A percentile compares a stretch with the other conserved stretches of the same genome.
phyloP scores from a whole-genome alignment of 306 rosid genomes.

The Glycine latifolia region DNA sequence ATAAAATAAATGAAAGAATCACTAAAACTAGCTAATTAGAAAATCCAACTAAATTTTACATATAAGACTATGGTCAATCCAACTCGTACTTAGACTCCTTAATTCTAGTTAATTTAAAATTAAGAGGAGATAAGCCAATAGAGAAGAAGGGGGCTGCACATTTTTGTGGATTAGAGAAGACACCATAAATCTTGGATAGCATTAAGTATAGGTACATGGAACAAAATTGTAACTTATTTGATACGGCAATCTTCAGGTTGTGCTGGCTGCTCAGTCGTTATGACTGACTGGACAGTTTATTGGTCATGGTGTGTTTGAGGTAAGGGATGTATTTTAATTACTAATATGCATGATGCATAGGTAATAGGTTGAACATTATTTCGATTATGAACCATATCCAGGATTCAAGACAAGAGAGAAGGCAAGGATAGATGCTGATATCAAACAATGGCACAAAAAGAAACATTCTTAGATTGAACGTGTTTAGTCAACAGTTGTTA shows the following conservation, averaged over 20 bases:
- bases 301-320: conserved; percentile 96
- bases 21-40: too few species aligned
- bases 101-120: too few species aligned
- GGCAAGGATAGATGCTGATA: conserved; percentile 62
- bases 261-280: conserved; percentile 74
- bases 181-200: too few species aligned
- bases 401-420: conserved; percentile 72
- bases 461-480: conserved; percentile 17
- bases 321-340: conserved; percentile 41
- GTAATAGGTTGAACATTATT: conserved; percentile 45
- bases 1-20: too few species aligned
- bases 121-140: too few species aligned
- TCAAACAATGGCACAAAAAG: conserved; percentile 74
- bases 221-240: conserved; percentile 11
- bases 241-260: conserved; percentile 60
- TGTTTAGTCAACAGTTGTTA: too few species aligned
- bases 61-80: too few species aligned
- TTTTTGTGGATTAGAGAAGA: too few species aligned
- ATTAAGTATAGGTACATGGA: background rate
- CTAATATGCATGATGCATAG: conserved; percentile 14
- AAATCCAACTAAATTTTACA: too few species aligned
- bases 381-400: conserved; percentile 76
- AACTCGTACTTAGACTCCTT: too few species aligned
- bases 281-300: conserved; percentile 88
- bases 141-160: too few species aligned